Conservation (phyloP, 2,329 filamentous ascomycete species). For the Cytospora piceae region DNA sequence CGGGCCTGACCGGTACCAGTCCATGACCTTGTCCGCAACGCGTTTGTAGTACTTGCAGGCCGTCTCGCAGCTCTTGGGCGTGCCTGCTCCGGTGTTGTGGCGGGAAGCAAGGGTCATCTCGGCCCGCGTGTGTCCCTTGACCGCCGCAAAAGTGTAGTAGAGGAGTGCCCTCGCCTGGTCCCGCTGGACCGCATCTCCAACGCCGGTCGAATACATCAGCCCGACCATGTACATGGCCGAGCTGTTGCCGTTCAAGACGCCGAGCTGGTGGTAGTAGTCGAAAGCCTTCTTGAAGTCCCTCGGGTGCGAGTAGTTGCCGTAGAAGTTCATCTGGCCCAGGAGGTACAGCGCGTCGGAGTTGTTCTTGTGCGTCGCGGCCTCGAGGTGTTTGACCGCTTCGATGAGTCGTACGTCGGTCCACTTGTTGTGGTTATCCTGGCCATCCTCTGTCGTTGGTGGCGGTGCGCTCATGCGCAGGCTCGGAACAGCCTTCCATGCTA, state of each 20-base stretch:
- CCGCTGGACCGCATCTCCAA: slow-evolving; percentile 77
- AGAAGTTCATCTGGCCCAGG: slow-evolving; percentile 93
- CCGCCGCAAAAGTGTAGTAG: slow-evolving; percentile 92
- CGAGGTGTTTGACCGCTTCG: slow-evolving; percentile 56
- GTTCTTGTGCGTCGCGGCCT: slow-evolving; percentile 56
- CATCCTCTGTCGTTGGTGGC: slow-evolving; percentile 46
- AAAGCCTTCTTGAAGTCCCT: slow-evolving; percentile 81
- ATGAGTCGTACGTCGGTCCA: slow-evolving; percentile 49
- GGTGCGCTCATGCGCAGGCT: slow-evolving; percentile 54
- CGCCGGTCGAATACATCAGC: slow-evolving; percentile 91
- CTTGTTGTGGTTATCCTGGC: slow-evolving; percentile 36
- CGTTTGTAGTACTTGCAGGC: slow-evolving; percentile 88
- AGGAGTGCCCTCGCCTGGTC: slow-evolving; percentile 91
- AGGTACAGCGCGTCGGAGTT: slow-evolving; percentile 86
- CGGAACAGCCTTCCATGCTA: slow-evolving; percentile 54
- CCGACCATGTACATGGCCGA: slow-evolving; percentile 96
- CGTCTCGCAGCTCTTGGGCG: slow-evolving; percentile 81
- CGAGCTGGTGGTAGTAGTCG: slow-evolving; percentile 77
- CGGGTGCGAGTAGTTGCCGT: slow-evolving; percentile 89
- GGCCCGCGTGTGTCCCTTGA: slow-evolving; percentile 78
- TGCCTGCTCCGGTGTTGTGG: slow-evolving; percentile 82
- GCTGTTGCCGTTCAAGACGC: slow-evolving; percentile 77
- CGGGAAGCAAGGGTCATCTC: slow-evolving; percentile 94
- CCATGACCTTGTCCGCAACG: slow-evolving; percentile 90
- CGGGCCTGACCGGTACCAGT: slow-evolving; percentile 85